phyloP scores from a whole-genome alignment of 257 asterid genomes.

The Rubia yunnanensis region DNA sequence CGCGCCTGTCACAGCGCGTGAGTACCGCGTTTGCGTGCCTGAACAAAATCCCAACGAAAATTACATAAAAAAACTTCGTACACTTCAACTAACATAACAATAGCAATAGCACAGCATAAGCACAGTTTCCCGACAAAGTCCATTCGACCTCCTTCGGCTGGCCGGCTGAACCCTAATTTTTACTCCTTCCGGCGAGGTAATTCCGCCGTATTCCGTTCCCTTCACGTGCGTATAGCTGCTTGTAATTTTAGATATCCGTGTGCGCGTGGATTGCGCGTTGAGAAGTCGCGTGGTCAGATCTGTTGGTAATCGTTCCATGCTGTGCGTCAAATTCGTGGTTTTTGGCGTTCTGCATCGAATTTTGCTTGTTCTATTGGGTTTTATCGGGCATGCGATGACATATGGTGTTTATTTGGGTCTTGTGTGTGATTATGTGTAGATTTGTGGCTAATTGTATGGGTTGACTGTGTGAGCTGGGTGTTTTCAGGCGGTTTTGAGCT shows the following conservation, averaged over 20 bases:
- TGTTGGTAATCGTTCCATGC: constrained; percentile 15
- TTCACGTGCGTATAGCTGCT: neutral
- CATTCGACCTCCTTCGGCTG: constrained; percentile 15
- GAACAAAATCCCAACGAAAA: constrained; percentile 19
- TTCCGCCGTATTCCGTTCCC: constrained; percentile 10
- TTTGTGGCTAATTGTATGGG: constrained; percentile 5
- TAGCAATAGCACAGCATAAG: constrained; percentile 9
- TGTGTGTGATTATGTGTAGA: neutral
- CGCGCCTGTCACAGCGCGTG: constrained; percentile 21
- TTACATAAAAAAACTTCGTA: neutral
- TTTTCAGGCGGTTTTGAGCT: constrained; percentile 6
- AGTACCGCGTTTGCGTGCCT: constrained; percentile 16
- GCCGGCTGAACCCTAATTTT: constrained; percentile 19
- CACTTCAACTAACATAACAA: constrained; percentile 22
- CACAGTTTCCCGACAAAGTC: constrained; percentile 13
- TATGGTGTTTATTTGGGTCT: neutral
- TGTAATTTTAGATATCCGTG: neutral
- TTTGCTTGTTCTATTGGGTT: neutral
- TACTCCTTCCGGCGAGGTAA: constrained; percentile 1
- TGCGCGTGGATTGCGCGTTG: constrained; percentile 1
- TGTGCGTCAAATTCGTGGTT: constrained; percentile 11
- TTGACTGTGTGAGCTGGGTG: constrained; percentile 1
- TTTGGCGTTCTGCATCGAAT: neutral
- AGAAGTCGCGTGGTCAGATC: constrained; percentile 26
- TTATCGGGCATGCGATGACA: neutral